Evolutionary conservation across 2,329 filamentous ascomycete genomes (phyloP), one percentile per base, ranked within the genome.

Genomic region (Beauveria medogensis): DNA sequence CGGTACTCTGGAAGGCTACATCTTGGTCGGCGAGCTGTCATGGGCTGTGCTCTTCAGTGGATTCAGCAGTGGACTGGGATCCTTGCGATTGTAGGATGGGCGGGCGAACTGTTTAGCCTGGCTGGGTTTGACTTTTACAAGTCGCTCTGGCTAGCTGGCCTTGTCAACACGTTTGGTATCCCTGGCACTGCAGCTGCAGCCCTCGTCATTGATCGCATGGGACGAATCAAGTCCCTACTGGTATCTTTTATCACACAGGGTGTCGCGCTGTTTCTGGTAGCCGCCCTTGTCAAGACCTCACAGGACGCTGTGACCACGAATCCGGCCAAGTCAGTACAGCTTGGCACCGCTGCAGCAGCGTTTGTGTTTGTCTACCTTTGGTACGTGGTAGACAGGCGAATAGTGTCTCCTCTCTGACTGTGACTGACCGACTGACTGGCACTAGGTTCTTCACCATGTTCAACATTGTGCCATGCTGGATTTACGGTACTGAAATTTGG

Each of bases 401-500:
- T 2, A 24, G 5, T 6, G 2, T 22, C 3, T 2, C 20, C 16
- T 5, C 7, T 44, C 22, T 18, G 34, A 37, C 34, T 37, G 14
- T 14, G 12, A 16, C 34, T 16, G 30, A 30, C 41, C n/a, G 40
- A 44, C 47, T 52, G 16, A 51, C 28, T n/a, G 22, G 8, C 12
- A 2, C 5, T 22, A 68, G 66, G 67, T 68, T 69, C 64, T 71
- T 71, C 60, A 68, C 65, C 40, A 71, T 72, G 70, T 71, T 71
- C 60, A 72, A 71, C 63, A 72, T 71, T 54, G 67, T 71, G 26
- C 68, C 70, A 5, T 69, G 63, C 28, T 72, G 70, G 69, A 68
- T 71, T 48, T 72, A 72, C 58, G 70, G 67, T 2, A 82, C 81
- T 0, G 82, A 85, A 68, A 82, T 85, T 61, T 85, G 81, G 70